Evolutionary conservation across 495 filamentous ascomycete genomes (phyloP), one percentile per base, ranked within the genome.

Genomic region (Lasiosphaeria ovina): DNA sequence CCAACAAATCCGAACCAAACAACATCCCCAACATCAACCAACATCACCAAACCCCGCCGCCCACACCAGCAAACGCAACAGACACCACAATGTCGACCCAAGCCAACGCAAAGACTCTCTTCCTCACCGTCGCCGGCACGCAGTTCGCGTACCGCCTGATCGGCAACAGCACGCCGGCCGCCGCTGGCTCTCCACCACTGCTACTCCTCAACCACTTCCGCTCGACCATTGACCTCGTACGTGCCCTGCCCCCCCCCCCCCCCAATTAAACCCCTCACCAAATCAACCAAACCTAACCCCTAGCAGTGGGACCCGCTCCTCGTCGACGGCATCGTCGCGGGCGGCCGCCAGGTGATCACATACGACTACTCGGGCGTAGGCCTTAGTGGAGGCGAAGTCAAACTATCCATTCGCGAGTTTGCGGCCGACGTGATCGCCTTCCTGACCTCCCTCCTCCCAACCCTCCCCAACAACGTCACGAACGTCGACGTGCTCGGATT

Each of bases 301-400:
- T 11, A 7, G 35, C 54, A 55, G 54, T 55, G 54, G 54, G 54
- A 55, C 17, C 54, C 54, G n/a, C 54, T 55, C 7, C 6, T 55
- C 3, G 35, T 55, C 35, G 31, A 55, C 54, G 35, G 24, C 35
- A 34, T 55, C 3, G 54, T n/a, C 12, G 4, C 54, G 14, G 24
- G 11, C 51, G 51, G 35, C 35, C 32, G 31, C 35, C 54, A 42
- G 16, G 54, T 55, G 3, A 55, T 55, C 6, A 55, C 54, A 24
- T 55, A 55, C 54, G 54, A 55, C 54, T 55, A 55, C 54, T 11
- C 54, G 6, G 54, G 54, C 35, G 24, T 55, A 10, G 54, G 54
- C 54, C 54, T 42, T 34, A 42, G 35, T 1, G 44, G 14, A 6
- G 54, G 54, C 14, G 35, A n/a, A 9, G 54, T 55, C 4, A 55